Base-by-base conservation (phyloP, 148 eudicot genomes). In the Rhododendron kiyosumense region DNA sequence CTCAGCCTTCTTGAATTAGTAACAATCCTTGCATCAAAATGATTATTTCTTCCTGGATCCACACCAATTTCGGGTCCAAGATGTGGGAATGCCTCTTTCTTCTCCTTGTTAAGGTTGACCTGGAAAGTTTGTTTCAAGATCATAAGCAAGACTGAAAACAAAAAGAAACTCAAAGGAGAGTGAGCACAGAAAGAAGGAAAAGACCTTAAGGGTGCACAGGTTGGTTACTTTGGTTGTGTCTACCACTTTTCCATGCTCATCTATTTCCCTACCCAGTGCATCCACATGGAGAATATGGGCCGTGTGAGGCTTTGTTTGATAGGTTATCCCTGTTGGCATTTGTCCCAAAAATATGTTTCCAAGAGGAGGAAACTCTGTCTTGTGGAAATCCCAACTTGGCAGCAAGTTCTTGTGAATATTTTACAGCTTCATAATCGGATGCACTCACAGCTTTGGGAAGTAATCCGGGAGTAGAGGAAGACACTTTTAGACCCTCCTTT, bases 21-120 rank as follows among this genome's bases (percentile, higher is more conserved):
- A 59, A 95, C 96, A 98, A 96, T 93, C 87, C 94, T 90, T 1
- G 97, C 90, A 89, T 96, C 99, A 90, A 91, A 96, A 87, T 92
- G 93, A 78, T 98, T 95, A 92, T 96, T 92, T 87, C 89, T 87
- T 34, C 95, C 98, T 12, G 95, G 98, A 88, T 96, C 96, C 82
- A 95, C 95, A 48, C 94, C 98, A 54, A 96, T 80, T 83, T 94
- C 98, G 51, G 99, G 97, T 89, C 95, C 95, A 52, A 95, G 94
- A 81, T 91, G 93, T 89, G 93, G 96, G 86, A 96, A 96, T 22
- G 98, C 96, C 7, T 96, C 99, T 89, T 95, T 96, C 87, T 95
- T 96, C 90, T 95, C 94, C 92, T 96, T 95, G 90, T 96, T 96
- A 38, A 96, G 94, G 87, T 96, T 96, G 26, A 96, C 99, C 99